phyloP scores from a whole-genome alignment of 2,329 filamentous ascomycete genomes.

The Pseudogymnoascus sp. region DNA sequence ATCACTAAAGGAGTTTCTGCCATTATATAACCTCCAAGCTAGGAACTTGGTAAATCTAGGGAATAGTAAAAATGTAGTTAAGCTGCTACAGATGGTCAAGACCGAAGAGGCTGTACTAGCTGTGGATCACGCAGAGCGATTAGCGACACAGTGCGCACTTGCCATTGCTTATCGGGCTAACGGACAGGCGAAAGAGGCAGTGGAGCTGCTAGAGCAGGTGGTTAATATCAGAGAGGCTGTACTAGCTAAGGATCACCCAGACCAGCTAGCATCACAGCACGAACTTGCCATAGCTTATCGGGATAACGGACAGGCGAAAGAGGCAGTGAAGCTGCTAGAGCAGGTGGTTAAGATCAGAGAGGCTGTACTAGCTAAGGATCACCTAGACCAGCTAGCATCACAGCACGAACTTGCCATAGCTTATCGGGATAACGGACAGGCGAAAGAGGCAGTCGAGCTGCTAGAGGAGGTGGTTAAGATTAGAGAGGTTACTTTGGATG shows the following conservation, averaged over 20 bases:
- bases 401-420: not conserved
- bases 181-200: constrained; percentile 6
- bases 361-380: not conserved
- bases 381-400: constrained; percentile 8
- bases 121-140: constrained; percentile 5
- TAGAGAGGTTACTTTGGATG: not conserved
- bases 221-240: not conserved
- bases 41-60: constrained; percentile 13
- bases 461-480: not conserved
- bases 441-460: too few species aligned
- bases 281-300: not conserved
- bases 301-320: not conserved
- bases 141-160: constrained; percentile 8
- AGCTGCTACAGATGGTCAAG: constrained; percentile 15
- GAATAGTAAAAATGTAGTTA: constrained; percentile 9
- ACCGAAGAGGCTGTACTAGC: not conserved
- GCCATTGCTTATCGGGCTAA: constrained; percentile 8
- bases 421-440: too few species aligned
- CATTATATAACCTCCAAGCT: constrained; percentile 17
- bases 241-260: constrained; percentile 1
- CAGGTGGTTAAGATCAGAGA: constrained; percentile 12
- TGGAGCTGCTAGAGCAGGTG: constrained; percentile 9
- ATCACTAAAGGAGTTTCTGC: constrained; percentile 14
- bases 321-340: constrained; percentile 14
- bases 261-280: not conserved